Evolutionary conservation across 2,329 filamentous ascomycete species (phyloP), one percentile per base, ranked within the genome.

Genomic region (Epicoccum nigrum): DNA sequence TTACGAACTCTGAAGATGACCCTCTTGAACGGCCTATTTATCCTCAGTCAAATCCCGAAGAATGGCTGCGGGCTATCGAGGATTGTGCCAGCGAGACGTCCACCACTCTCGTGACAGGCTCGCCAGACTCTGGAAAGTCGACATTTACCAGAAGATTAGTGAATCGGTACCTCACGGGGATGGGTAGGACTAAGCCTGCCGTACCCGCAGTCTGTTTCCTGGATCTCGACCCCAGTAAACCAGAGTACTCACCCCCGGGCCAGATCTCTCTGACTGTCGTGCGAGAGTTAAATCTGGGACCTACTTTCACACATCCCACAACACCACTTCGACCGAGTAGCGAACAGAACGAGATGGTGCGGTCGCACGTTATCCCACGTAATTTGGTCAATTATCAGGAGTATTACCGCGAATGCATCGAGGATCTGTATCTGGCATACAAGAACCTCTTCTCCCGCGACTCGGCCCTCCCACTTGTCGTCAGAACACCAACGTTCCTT

Each of bases 401-500:
- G 3, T 81, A 90, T 45, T 92, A 88, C 60, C 69, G 86, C 1
- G 78, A 81, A 11, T 89, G 87, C 55, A 83, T 82, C 0, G 67
- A 80, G 9, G 84, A 92, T 55, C 78, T 94, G 0, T 79, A 85
- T 48, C 72, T 78, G 0, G 77, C 81, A 31, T 89, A 88, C 64
- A 77, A 74, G 19, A 77, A 76, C 6, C 62, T 80, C 6, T 66
- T 74, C 2, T 68, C 73, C 6, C 69, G 65, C 4, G 62, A 79
- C 4, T 68, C 76, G 0, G 72, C 75, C 7, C 76, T 59, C 2
- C 85, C 88, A 0, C 74, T 92, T 0, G 71, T 93, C 6, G 79
- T 93, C 62, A 92, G 93, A 65, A 89, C 86, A 0, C 84, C 88
- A 1, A 87, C 88, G 2, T 91, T 88, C 86, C 81, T 90, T 19